These are phyloP conservation scores for Kwoniella heveanensis DNA, from an alignment of 768 basidiomycete genomes.

Conservation along the genomic window DNA sequence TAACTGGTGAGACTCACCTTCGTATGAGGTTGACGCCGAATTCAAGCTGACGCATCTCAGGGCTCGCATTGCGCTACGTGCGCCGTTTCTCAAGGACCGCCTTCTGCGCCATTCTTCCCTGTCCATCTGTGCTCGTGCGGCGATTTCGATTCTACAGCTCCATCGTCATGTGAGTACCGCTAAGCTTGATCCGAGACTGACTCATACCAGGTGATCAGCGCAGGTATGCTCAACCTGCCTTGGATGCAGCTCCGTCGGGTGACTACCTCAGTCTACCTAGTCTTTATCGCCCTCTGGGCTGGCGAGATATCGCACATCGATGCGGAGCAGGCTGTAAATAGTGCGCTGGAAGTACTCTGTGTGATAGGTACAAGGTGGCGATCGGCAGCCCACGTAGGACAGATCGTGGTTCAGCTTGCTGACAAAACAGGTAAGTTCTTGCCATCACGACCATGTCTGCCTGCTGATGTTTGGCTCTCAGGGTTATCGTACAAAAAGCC, in stretches of 20 bases:
- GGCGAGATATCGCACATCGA: slow-evolving; percentile 21
- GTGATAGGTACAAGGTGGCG: slow-evolving; percentile 27
- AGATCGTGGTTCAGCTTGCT: slow-evolving; percentile 19
- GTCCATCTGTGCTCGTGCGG: slow-evolving; percentile 21
- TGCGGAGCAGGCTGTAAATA: slow-evolving; percentile 13
- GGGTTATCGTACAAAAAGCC: neutral
- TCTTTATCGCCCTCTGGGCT: slow-evolving; percentile 24
- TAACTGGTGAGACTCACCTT: slow-evolving; percentile 31
- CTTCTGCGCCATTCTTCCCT: slow-evolving; percentile 26
- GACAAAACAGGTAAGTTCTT: slow-evolving; percentile 16
- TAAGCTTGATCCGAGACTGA: neutral
- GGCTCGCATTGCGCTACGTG: slow-evolving; percentile 28
- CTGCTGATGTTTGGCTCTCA: neutral
- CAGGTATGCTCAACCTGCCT: slow-evolving; percentile 28
- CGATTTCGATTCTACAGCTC: slow-evolving; percentile 17
- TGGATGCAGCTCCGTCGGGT: slow-evolving; percentile 35
- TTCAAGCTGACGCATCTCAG: neutral
- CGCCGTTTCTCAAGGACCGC: slow-evolving; percentile 16
- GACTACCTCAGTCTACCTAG: slow-evolving; percentile 22
- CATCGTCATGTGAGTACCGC: slow-evolving; percentile 12
- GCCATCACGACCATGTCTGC: too few species aligned
- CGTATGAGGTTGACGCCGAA: neutral
- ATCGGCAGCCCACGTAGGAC: slow-evolving; percentile 13
- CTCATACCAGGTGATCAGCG: slow-evolving; percentile 13
- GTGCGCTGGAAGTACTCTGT: slow-evolving; percentile 14